Conservation (phyloP, 495 filamentous ascomycete genomes). For the Tuber microsphaerosporum region DNA sequence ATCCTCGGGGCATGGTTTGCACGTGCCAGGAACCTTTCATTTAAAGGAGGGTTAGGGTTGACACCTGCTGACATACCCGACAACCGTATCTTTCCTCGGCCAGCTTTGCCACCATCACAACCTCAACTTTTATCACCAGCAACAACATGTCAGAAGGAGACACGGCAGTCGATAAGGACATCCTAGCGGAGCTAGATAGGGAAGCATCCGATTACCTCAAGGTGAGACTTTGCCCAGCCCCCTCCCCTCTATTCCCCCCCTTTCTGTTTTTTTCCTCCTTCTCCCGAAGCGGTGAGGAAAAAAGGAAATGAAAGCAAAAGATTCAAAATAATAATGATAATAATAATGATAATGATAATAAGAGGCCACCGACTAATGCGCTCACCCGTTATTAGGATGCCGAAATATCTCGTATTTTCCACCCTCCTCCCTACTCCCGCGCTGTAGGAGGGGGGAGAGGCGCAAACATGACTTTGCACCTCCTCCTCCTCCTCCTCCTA, state of each 20-base stretch:
- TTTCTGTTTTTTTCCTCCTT: not conserved
- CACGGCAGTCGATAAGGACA: conserved; percentile 65
- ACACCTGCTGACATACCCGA: conserved; percentile 2
- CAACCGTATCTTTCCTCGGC: not conserved
- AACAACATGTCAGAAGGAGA: conserved; percentile 39
- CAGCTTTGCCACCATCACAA: not conserved
- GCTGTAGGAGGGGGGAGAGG: not conserved
- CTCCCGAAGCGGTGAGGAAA: not conserved
- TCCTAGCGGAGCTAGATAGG: conserved; percentile 74
- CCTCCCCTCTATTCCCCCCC: not conserved
- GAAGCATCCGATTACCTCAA: conserved; percentile 88
- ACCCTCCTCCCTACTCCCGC: not conserved
- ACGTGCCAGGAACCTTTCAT: not conserved
- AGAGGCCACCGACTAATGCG: conserved; percentile 14
- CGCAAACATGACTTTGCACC: not conserved
- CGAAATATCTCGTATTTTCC: conserved; percentile 67
- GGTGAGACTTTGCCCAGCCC: conserved; percentile 45
- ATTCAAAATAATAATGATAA: conserved; percentile 3
- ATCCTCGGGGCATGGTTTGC: not conserved
- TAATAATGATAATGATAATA: not conserved
- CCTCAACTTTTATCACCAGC: not conserved
- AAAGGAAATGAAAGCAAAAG: not conserved
- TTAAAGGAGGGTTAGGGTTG: not conserved
- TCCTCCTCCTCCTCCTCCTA: not conserved
- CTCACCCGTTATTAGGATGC: conserved; percentile 59